Evolutionary conservation across 1,139 yeast species (phyloP), one percentile per base, ranked within the genome.

Genomic region (Sugiyamaella pinicola): DNA sequence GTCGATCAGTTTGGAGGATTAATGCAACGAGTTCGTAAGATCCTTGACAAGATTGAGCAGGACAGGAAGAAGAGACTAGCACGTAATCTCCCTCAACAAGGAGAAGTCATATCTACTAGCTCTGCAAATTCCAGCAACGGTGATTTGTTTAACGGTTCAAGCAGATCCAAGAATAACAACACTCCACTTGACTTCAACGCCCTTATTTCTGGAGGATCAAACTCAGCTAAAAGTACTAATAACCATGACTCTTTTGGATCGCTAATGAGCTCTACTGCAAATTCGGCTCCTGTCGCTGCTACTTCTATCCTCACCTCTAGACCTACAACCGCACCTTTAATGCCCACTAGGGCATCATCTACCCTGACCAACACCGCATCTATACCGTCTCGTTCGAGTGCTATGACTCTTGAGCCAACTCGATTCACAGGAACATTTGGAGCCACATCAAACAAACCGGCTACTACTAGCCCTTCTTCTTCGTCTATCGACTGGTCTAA

Each of bases 1-100:
- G 66, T 72, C 10, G 57, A 62, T 3, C 78, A 78, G 56, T 81
- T 78, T 62, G 59, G 68, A 26, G 63, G 61, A 13, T 73, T 74
- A 50, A 69, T 72, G 53, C 47, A 49, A 18, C 45, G 49, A 13
- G 58, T 62, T 28, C 55, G 62, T 29, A 41, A 26, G 15, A 55
- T 64, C 22, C 50, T 65, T 12, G 65, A 61, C 39, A 55, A 57
- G 18, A 59, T 65, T 29, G 69, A 65, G 40, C 48, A 49, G 31
- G 68, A 64, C 10, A 62, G 63, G 42, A 56, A 58, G 31, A 62
- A 58, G 48, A 56, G 59, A 34, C 54, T 65, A 13, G 59, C 63
- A 3, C 46, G 53, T 1, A 55, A 51, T 41, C 48, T 53, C 3
- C 50, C 58, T 13, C 57, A 28, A 50, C 50, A 34, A 21, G 47